Evolutionary conservation across 2,329 filamentous ascomycete species (phyloP).

Genomic region (Pseudogymnoascus sp.): DNA sequence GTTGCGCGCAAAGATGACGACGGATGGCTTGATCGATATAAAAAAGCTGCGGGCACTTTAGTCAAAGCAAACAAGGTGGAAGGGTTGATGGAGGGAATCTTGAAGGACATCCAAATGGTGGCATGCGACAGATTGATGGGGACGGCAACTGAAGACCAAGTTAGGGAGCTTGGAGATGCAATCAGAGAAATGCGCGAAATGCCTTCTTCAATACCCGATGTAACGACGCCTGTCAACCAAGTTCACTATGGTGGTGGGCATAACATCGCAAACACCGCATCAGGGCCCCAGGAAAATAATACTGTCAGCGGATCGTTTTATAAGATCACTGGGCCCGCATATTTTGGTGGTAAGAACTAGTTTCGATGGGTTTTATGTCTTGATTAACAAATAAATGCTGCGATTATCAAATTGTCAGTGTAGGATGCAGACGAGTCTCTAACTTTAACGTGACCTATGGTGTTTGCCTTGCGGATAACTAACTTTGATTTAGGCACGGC

Average conservation of each 20-base stretch:
- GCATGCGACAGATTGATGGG: conserved; percentile 15
- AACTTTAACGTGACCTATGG: no score
- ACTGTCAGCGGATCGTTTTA: no score
- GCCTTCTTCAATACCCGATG: conserved; percentile 14
- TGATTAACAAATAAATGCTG: no score
- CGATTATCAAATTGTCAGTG: no score
- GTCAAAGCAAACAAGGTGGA: conserved; percentile 18
- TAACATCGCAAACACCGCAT: neutral
- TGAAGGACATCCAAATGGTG: conserved; percentile 20
- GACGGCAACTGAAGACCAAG: conserved; percentile 16
- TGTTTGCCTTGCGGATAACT: no score
- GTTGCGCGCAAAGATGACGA: conserved; percentile 19
- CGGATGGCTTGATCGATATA: conserved; percentile 19
- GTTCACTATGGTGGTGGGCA: neutral
- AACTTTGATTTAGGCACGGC: no score
- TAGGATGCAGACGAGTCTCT: no score
- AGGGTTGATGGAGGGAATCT: conserved; percentile 20
- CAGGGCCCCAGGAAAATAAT: no score
- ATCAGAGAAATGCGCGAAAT: conserved; percentile 17
- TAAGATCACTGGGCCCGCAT: no score
- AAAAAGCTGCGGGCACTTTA: conserved; percentile 16
- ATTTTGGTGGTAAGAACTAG: no score
- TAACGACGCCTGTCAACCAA: neutral
- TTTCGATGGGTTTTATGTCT: no score
- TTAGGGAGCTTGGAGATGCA: conserved; percentile 11